Evolutionary conservation across 352 stramenopile genomes (phyloP), one percentile per base, ranked within the genome.

Genomic region (Pythium brachiatum): DNA sequence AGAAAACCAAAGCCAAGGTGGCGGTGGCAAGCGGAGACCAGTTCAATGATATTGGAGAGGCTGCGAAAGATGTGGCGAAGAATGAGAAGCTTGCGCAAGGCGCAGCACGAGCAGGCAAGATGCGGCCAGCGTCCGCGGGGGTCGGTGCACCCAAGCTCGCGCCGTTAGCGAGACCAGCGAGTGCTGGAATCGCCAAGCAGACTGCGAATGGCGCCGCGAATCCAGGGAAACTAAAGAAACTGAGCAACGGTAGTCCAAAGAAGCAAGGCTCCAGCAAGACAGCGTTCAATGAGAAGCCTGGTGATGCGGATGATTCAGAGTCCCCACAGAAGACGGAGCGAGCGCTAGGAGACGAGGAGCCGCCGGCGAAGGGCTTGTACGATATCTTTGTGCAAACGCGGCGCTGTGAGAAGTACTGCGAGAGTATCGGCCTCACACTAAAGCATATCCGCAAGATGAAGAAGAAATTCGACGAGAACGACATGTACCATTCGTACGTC

Each of bases 401-500:
- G 3, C 55, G 65, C 0, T 88, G 78, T 23, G 81, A 90, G 59
- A 68, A 76, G 23, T 26, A 88, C 3, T 90, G 81, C 52, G 72
- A 63, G 7, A 61, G 66, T 0, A 62, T 89, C 29, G 76, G 78
- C 0, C 73, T 89, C 29, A 81, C 74, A 39, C 68, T 81, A 51
- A 64, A 64, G 11, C 71, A 90, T 51, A 83, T 89, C 47, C 76
- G 81, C 12, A 78, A 74, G 53, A 82, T 90, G 67, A 90, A 90
- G 66, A 77, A 73, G 52, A 86, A 84, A 44, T 88, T 83, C 43
- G 74, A 89, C 52, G 72, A 72, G 31, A 90, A 89, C 73, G 79
- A 89, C 60, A 89, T 90, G 79, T 90, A 84, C 59, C 74, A 81
- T 59, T 84, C 74, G 79, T 90, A 78, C 63, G 80, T 78, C 0